Evolutionary conservation across 139 green algal genomes (phyloP), one percentile per base, ranked within the genome.

Genomic region (Ettlia oleoabundans): DNA sequence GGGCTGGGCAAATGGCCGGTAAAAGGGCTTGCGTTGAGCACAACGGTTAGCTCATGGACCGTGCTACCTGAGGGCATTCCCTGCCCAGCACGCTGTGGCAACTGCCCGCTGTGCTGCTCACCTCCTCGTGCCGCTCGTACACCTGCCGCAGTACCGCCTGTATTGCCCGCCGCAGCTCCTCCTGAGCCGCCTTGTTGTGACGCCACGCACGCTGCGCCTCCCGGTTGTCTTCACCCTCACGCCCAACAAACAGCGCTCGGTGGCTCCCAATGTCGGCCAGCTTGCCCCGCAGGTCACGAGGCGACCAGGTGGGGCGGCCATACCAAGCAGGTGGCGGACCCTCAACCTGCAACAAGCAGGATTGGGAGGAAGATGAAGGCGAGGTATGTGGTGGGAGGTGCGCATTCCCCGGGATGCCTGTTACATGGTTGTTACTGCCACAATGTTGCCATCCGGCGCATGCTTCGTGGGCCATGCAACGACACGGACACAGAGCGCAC

Each of bases 101-200:
- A 28, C 15, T n/a, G 55, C 55, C 15, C 55, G 18, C 5, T 22
- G 5, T 9, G 18, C 55, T 5, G 22, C 73, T 22, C 65, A 83
- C 84, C 70, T 94, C 90, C 28, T 75, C 40, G 70, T 90, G 78
- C 58, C 90, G 67, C 21, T 93, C 85, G 55, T 91, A 95, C 63
- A 96, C 84, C 43, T 89, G 76, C 35, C 76, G 55, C 78, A 98
- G 69, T 47, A 93, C 92, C 63, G 82, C 61, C 42, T 70, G 22
- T 24, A 97, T 92, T 40, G 65, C 71, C 7, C 22, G 52, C 63
- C 74, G 83, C 40, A 96, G 76, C 33, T 69, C 82, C 3, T 55
- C 77, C 78, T 94, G 92, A 30, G 82, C 84, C 37, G 75, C 81
- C 4, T 67, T 8, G 64, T 91, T 73, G 32, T 76, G 38, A 35